Conservation (phyloP, 2,329 filamentous ascomycete species). For the Trichoderma afroharzianum region DNA sequence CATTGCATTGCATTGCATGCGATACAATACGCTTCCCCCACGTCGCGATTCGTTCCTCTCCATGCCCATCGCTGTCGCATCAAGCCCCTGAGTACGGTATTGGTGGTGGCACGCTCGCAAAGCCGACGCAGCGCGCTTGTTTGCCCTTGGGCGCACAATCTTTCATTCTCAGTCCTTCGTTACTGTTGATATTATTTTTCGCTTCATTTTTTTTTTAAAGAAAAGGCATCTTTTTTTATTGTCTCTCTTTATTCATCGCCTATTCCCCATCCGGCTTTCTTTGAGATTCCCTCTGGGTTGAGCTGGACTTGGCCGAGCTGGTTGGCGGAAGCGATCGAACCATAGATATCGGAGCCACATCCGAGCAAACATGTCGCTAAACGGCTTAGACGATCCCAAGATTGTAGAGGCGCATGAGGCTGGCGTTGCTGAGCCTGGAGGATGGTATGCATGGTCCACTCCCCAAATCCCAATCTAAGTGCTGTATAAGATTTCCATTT, state of each 20-base stretch:
- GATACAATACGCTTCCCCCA: not conserved
- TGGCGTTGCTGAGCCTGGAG: slow-evolving; percentile 77
- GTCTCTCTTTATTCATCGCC: slow-evolving; percentile 1
- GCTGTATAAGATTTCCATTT: not conserved
- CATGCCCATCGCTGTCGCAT: slow-evolving; percentile 10
- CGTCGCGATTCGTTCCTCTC: slow-evolving; percentile 10
- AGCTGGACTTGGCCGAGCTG: slow-evolving; percentile 11
- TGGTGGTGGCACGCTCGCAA: slow-evolving; percentile 10
- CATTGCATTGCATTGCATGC: not conserved
- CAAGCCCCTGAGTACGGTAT: slow-evolving; percentile 12
- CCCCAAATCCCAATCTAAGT: not conserved
- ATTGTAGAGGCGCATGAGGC: slow-evolving; percentile 82
- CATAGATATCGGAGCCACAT: not conserved
- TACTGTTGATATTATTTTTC: not conserved
- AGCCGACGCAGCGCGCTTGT: slow-evolving; percentile 15
- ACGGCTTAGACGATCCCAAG: slow-evolving; percentile 79
- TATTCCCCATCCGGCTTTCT: not conserved
- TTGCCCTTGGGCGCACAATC: not conserved
- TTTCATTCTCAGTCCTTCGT: not conserved
- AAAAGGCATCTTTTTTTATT: not conserved
- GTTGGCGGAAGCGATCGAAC: not conserved
- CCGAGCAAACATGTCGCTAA: slow-evolving; percentile 74
- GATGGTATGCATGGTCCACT: slow-evolving; percentile 66
- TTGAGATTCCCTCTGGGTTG: not conserved
- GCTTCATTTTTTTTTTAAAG: not conserved